These are phyloP conservation scores for Clavulina sp. DNA, from an alignment of 768 basidiomycete species.

Conservation along the genomic window DNA sequence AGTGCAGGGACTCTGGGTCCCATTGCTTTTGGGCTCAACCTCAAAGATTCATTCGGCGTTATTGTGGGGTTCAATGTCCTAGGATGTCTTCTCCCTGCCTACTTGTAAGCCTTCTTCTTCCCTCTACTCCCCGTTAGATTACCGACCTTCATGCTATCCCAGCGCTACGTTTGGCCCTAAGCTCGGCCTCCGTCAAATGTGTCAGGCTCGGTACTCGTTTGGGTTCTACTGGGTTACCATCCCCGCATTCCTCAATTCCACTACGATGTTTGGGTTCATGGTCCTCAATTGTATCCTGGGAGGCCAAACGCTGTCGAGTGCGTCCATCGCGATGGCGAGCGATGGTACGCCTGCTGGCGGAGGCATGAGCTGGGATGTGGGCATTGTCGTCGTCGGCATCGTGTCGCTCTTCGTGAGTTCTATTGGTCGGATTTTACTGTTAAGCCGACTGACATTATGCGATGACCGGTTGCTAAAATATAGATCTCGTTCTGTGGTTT, in stretches of 20 bases:
- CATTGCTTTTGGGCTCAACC: constrained; percentile 37
- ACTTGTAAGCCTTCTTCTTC: constrained; percentile 29
- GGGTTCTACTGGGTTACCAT: constrained; percentile 20
- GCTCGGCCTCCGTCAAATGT: constrained; percentile 72
- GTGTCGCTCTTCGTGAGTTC: background rate
- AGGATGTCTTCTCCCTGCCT: constrained; percentile 39
- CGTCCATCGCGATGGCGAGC: background rate
- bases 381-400: background rate
- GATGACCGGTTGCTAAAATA: too few species aligned
- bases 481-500: too few species aligned
- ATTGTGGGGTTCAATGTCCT: constrained; percentile 54
- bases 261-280: background rate
- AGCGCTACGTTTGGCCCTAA: constrained; percentile 62
- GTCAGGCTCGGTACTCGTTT: constrained; percentile 44
- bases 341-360: background rate
- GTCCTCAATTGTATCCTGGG: background rate
- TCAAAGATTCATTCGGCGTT: constrained; percentile 43
- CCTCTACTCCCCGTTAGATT: constrained; percentile 2
- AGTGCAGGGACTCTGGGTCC: constrained; percentile 55
- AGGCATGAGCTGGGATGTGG: background rate
- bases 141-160: background rate
- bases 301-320: background rate
- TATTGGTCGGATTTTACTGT: background rate
- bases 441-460: too few species aligned
- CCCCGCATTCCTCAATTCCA: background rate